Conservation (phyloP, 2,329 filamentous ascomycete genomes). For the Sporothrix inflata region DNA sequence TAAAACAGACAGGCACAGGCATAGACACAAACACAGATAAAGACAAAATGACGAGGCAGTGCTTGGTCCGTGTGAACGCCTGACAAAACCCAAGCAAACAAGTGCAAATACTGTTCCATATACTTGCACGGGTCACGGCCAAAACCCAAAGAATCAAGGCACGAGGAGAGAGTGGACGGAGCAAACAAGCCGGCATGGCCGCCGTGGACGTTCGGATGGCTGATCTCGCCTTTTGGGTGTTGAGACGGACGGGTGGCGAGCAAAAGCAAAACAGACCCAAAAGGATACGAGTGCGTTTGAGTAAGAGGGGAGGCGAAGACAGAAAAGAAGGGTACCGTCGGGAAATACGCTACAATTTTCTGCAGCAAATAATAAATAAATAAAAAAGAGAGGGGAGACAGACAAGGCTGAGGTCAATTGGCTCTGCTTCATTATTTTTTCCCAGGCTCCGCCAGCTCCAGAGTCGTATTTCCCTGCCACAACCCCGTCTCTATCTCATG, state of each 20-base stretch:
- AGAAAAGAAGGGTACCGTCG: neutral
- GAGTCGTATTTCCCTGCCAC: neutral
- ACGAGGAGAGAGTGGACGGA: neutral
- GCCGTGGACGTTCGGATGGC: neutral
- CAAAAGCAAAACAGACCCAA: neutral
- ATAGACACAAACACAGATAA: neutral
- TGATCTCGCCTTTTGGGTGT: neutral
- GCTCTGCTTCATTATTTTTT: neutral
- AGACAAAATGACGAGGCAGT: neutral
- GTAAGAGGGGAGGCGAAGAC: neutral
- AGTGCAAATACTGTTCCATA: neutral
- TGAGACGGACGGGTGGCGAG: neutral
- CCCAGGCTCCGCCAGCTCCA: neutral
- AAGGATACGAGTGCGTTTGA: neutral
- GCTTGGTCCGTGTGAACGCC: neutral
- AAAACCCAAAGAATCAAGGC: neutral
- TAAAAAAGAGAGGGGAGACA: neutral
- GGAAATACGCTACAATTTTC: neutral
- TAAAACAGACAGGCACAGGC: neutral
- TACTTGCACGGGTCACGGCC: no score
- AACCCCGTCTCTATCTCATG: neutral
- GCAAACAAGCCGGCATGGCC: neutral
- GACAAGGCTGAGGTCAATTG: conserved; percentile 7
- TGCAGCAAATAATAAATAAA: neutral
- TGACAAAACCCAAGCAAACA: neutral